Conservation (phyloP, 2,329 filamentous ascomycete genomes). For the Sarocladiaceae sp. region DNA sequence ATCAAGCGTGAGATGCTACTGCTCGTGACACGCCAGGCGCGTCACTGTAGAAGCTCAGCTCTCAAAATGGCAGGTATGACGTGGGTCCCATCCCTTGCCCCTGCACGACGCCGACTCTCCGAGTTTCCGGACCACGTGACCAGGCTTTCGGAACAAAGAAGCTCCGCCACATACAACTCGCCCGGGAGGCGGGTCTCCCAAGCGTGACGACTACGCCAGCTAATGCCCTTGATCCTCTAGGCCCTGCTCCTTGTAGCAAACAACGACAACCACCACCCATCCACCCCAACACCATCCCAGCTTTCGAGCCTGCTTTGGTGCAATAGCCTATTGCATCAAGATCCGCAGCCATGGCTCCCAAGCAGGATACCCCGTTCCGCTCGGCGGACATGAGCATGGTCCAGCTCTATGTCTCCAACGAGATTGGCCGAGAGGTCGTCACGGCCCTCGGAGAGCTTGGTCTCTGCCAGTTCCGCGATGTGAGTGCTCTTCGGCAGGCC, state of each 20-base stretch:
- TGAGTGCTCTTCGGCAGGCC: slow-evolving; percentile 38
- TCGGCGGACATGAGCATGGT: slow-evolving; percentile 99
- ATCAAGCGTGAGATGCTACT: too few species aligned
- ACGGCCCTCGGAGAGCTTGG: slow-evolving; percentile 94
- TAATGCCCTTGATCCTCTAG: neutral
- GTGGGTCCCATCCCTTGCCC: slow-evolving; percentile 3
- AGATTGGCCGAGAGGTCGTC: slow-evolving; percentile 96
- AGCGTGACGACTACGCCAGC: slow-evolving; percentile 7
- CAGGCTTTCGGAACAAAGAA: neutral
- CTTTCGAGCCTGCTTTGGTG: slow-evolving; percentile 21
- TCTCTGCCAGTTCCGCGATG: slow-evolving; percentile 94
- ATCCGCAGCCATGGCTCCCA: slow-evolving; percentile 48
- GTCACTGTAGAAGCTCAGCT: neutral
- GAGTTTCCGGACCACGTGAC: slow-evolving; percentile 2
- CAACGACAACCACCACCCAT: neutral
- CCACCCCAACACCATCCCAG: slow-evolving; percentile 23
- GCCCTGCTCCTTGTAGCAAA: slow-evolving; percentile 5
- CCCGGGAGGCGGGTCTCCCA: slow-evolving; percentile 2
- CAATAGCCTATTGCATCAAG: slow-evolving; percentile 18
- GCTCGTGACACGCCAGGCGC: too few species aligned
- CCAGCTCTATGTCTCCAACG: slow-evolving; percentile 98
- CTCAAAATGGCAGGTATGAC: slow-evolving; percentile 4
- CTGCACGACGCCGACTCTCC: slow-evolving; percentile 5
- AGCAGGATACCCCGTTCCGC: slow-evolving; percentile 94
- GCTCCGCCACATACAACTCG: neutral